Percentiles rank a stretch among this genome's conserved stretches.
Evolutionary conservation across 2,329 filamentous ascomycete species (phyloP).

Genomic region (Clonostachys chloroleuca): DNA sequence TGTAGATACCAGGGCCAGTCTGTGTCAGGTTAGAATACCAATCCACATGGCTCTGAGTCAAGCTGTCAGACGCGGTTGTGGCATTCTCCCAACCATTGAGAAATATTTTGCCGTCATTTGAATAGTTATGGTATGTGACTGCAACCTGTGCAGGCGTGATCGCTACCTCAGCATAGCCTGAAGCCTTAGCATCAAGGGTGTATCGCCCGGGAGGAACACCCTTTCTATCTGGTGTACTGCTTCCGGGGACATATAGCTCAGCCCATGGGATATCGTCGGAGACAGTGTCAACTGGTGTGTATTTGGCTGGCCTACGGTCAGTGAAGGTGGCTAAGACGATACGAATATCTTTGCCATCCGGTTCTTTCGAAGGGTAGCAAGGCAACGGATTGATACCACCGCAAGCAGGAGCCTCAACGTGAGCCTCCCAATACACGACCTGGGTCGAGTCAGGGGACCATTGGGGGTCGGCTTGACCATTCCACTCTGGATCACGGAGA

Average conservation of each 20-base stretch:
- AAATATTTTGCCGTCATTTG: conserved; percentile 9
- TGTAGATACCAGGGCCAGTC: conserved; percentile 14
- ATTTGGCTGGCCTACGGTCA: background rate
- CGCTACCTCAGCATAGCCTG: background rate
- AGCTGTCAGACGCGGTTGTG: conserved; percentile 5
- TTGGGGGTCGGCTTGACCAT: background rate
- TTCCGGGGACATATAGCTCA: background rate
- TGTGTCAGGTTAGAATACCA: conserved; percentile 31
- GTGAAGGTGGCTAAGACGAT: conserved; percentile 29
- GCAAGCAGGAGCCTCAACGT: conserved; percentile 29
- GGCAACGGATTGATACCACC: conserved; percentile 32
- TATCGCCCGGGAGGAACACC: background rate
- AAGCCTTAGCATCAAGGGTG: background rate
- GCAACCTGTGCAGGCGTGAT: background rate
- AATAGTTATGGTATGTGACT: background rate
- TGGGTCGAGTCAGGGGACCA: background rate
- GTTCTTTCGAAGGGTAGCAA: conserved; percentile 28
- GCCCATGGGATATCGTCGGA: conserved; percentile 8
- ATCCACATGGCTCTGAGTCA: conserved; percentile 6
- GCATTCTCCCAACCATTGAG: conserved; percentile 27
- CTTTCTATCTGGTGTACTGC: too few relatives aligned
- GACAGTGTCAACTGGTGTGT: conserved; percentile 7
- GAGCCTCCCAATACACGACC: conserved; percentile 32
- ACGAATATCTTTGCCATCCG: conserved; percentile 25
- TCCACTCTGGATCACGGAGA: background rate